Conservation (phyloP, 2,329 filamentous ascomycete genomes). For the Ascochyta clinopodiicola region DNA sequence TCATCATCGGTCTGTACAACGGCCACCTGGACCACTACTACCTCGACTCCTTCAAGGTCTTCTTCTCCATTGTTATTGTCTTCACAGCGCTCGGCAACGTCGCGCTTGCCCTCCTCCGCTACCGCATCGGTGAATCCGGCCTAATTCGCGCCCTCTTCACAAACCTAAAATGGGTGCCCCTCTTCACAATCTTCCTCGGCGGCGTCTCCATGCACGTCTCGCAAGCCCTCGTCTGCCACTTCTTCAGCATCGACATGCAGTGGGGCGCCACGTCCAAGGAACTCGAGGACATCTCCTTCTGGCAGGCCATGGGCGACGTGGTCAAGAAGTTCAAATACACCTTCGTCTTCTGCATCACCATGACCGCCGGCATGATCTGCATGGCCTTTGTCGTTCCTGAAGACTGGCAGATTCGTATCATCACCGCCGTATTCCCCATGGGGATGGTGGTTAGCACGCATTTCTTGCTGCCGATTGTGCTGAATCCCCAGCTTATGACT, state of each 20-base stretch:
- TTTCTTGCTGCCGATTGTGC: constrained; percentile 72
- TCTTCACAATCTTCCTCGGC: constrained; percentile 81
- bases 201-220: constrained; percentile 82
- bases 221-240: constrained; percentile 79
- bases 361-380: constrained; percentile 67
- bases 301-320: constrained; percentile 81
- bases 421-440: constrained; percentile 77
- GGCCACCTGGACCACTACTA: constrained; percentile 82
- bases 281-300: constrained; percentile 80
- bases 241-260: constrained; percentile 85
- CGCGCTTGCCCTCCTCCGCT: constrained; percentile 67
- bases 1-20: constrained; percentile 74
- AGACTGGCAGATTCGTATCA: constrained; percentile 55
- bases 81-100: constrained; percentile 69
- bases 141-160: constrained; percentile 59
- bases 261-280: constrained; percentile 89
- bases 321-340: constrained; percentile 73
- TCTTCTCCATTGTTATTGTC: constrained; percentile 67
- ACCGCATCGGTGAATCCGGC: constrained; percentile 63
- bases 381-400: constrained; percentile 71
- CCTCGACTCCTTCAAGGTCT: constrained; percentile 74
- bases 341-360: constrained; percentile 69
- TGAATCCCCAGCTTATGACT: constrained; percentile 82
- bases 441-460: constrained; percentile 70
- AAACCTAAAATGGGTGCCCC: constrained; percentile 69